Percentiles rank a stretch among this genome's conserved stretches.
Evolutionary conservation across 2,329 filamentous ascomycete genomes (phyloP).

Genomic region (Phialophora expanda): DNA sequence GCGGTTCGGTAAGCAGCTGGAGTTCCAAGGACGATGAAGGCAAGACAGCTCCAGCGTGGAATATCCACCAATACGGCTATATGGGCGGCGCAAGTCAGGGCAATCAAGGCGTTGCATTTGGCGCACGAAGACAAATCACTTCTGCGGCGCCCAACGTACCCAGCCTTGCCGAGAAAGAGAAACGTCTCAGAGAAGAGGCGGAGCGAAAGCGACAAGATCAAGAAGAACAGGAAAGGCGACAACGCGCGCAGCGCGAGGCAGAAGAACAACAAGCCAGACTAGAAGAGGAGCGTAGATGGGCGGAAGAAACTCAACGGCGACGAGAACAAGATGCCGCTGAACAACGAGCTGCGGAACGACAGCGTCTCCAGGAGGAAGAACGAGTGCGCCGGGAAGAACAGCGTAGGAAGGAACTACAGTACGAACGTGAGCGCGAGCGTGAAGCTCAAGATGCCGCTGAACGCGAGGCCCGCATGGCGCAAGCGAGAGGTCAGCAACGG

Average conservation of each 20-base stretch:
- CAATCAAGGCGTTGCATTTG: constrained; percentile 91
- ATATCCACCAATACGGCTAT: constrained; percentile 97
- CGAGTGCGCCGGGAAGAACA: constrained; percentile 56
- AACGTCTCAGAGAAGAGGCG: constrained; percentile 62
- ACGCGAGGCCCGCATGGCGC: constrained; percentile 68
- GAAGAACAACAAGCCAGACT: constrained; percentile 53
- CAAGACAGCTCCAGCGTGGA: constrained; percentile 88
- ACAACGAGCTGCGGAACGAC: constrained; percentile 57
- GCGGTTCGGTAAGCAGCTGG: constrained; percentile 77
- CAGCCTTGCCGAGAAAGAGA: constrained; percentile 82
- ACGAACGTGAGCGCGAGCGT: constrained; percentile 68
- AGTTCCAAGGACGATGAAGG: constrained; percentile 82
- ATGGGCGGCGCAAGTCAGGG: constrained; percentile 97
- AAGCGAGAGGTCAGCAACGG: constrained; percentile 68
- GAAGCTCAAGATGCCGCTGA: constrained; percentile 70
- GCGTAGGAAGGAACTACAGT: constrained; percentile 57
- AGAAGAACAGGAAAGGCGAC: constrained; percentile 59
- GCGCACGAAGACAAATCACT: constrained; percentile 89
- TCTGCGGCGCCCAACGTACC: constrained; percentile 79
- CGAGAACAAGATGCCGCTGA: constrained; percentile 54
- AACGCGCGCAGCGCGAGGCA: constrained; percentile 57
- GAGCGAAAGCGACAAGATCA: constrained; percentile 61
- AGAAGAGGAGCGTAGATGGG: constrained; percentile 55
- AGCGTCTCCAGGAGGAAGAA: constrained; percentile 55
- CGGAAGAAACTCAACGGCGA: constrained; percentile 51